Evolutionary conservation across 495 filamentous ascomycete species (phyloP).

Genomic region (Lichenothelia convexa): DNA sequence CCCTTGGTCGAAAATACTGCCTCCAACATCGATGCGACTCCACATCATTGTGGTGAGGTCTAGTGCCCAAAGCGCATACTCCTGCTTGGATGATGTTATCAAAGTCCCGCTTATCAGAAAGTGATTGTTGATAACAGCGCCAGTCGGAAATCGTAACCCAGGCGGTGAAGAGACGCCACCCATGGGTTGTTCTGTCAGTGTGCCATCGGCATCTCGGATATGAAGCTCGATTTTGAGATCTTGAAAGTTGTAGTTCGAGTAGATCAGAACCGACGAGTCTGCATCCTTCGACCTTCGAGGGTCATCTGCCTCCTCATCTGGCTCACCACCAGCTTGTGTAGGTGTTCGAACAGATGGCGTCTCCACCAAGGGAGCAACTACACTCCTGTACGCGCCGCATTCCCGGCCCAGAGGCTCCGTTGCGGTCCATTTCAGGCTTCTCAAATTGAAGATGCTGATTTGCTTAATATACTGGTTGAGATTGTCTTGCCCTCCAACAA

Average conservation of each 20-base stretch:
- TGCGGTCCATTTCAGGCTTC: slow-evolving; percentile 89
- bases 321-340: slow-evolving; percentile 39
- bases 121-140: slow-evolving; percentile 80
- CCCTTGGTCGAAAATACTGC: slow-evolving; percentile 79
- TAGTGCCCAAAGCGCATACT: slow-evolving; percentile 93
- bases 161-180: slow-evolving; percentile 70
- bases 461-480: slow-evolving; percentile 98
- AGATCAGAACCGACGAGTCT: slow-evolving; percentile 80
- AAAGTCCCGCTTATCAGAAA: slow-evolving; percentile 96
- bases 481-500: slow-evolving; percentile 90
- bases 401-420: slow-evolving; percentile 68
- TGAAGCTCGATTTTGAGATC: slow-evolving; percentile 93
- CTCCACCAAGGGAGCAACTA: slow-evolving; percentile 77
- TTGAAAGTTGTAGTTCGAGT: slow-evolving; percentile 97
- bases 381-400: slow-evolving; percentile 90
- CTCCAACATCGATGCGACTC: slow-evolving; percentile 92
- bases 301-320: slow-evolving; percentile 20
- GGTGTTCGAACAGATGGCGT: too few relatives aligned
- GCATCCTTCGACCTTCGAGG: slow-evolving; percentile 30
- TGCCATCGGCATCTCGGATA: slow-evolving; percentile 67
- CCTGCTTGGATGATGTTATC: slow-evolving; percentile 90
- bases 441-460: slow-evolving; percentile 91
- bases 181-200: slow-evolving; percentile 75
- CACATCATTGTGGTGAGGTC: slow-evolving; percentile 75
- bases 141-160: slow-evolving; percentile 85